Evolutionary conservation across 805 yeast genomes (phyloP), one percentile per base, ranked within the genome.

Genomic region (Lachancea lanzarotensis): DNA sequence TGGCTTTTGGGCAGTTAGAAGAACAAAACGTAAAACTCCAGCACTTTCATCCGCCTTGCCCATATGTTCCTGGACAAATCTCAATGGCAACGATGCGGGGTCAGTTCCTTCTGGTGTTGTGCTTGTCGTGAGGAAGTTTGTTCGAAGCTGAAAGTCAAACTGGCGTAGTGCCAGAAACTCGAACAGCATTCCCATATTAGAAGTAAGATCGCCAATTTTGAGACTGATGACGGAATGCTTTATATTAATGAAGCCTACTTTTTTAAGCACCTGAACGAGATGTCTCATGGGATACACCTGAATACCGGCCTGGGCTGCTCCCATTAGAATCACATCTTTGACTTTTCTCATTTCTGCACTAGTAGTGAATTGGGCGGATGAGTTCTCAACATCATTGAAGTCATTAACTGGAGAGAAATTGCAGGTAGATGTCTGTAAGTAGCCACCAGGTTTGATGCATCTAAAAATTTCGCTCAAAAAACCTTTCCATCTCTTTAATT

Each of bases 361-460:
- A 2, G 61, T 54, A 17, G 55, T 43, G 31, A 54, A 54, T 16
- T 44, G 38, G 15, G 16, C 15, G 11, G 22, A 9, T 6, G 30
- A 18, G 3, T 40, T 38, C 17, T 27, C 45, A n/a, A 34, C 20
- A 38, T 41, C 46, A 9, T 33, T 8, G 26, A 43, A 34, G 16
- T 48, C 45, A 35, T 55, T 59, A 3, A 59, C 49, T 11, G 54
- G 30, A 16, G 51, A 49, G 11, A 60, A 36, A 46, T 63, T 66
- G 26, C 48, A 34, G 12, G 51, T 50, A 1, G 52, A 41, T 3
- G 56, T 57, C 15, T 57, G 43, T 2, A 56, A 45, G 43, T 53
- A 59, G 8, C 67, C 67, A n/a, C 61, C 65, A 15, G 65, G 65
- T 7, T 48, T 45, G 8, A 57, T 38, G 39, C 56, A 52, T 35